Base-by-base conservation (phyloP, 352 stramenopile species). In the Globisporangium echinulatum region DNA sequence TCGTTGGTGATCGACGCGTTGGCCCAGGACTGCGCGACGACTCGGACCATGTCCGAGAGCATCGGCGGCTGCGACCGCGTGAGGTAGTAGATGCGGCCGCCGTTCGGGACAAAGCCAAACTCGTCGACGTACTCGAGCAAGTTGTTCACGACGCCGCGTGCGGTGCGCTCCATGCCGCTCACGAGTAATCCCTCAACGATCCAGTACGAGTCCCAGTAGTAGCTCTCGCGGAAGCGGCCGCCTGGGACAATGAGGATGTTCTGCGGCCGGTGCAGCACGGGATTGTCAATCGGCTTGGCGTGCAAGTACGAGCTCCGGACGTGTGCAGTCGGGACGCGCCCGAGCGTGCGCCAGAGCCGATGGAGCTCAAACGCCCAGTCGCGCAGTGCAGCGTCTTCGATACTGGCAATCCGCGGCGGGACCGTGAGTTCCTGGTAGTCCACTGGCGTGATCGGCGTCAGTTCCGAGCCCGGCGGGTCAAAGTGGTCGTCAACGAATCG, bases 131-230 rank as follows among this genome's bases (percentile, higher is more conserved):
- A 92, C 58, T 94, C 79, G 25, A 96, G 69, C 44, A 97, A 60
- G 65, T 97, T 94, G 46, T 83, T 81, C 36, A 97, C 84, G 4
- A 96, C 72, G 2, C 82, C 82, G 25, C 75, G 68, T 5, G 90
- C 88, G 0, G 90, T 96, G 39, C 79, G 46, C 13, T 65, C 51
- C 87, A 97, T 92, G 53, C 76, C 69, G 61, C 84, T 94, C 8
- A 93, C 80, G 42, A 97, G 66, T 5, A 97, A 71, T 0, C 90
- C 88, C 56, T 90, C 66, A 9, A 97, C 79, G 54, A 97, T 97
- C 91, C 91, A 97, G 69, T 92, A 97, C 58, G 81, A 91, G 62
- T 97, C 91, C 91, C 91, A 97, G 67, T 97, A 97, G 72, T 97
- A 97, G 46, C 71, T 87, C 67, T 97, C 91, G 9, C 88, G 81